Evolutionary conservation across 2,329 filamentous ascomycete genomes (phyloP).

Genomic region (Penicillium verrucosum): DNA sequence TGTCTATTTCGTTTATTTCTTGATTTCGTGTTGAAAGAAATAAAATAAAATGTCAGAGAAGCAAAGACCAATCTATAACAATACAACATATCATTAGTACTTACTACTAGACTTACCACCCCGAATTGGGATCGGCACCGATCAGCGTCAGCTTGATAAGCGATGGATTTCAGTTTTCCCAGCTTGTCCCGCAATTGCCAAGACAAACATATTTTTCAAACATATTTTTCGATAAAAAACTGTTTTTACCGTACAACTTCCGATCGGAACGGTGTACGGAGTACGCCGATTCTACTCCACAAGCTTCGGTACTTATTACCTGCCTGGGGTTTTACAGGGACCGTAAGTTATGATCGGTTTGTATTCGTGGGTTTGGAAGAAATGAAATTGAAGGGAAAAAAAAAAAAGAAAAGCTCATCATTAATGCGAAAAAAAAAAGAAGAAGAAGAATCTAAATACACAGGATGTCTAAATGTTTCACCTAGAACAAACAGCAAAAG

Average conservation of each 20-base stretch:
- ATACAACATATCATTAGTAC: background rate
- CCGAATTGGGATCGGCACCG: background rate
- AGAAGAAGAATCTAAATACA: conserved; percentile 2
- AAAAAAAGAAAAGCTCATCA: background rate
- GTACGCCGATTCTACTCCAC: background rate
- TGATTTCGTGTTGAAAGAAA: background rate
- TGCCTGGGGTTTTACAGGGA: background rate
- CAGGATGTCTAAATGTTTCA: conserved; percentile 9
- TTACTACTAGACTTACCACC: background rate
- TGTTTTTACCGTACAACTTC: background rate
- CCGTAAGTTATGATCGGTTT: background rate
- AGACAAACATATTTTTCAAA: background rate
- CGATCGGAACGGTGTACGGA: background rate
- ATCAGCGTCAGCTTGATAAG: background rate
- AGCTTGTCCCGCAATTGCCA: background rate
- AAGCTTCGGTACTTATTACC: background rate
- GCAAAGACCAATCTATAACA: background rate
- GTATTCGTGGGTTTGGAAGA: background rate
- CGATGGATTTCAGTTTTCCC: background rate
- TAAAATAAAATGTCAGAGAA: background rate
- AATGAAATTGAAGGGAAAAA: background rate
- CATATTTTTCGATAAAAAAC: background rate
- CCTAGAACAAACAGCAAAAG: background rate
- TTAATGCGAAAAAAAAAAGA: background rate
- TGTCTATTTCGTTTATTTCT: background rate